Percentiles rank a stretch among this genome's conserved stretches.
Evolutionary conservation across 2,329 filamentous ascomycete genomes (phyloP).

Genomic region (Rhynchosporium graminicola): DNA sequence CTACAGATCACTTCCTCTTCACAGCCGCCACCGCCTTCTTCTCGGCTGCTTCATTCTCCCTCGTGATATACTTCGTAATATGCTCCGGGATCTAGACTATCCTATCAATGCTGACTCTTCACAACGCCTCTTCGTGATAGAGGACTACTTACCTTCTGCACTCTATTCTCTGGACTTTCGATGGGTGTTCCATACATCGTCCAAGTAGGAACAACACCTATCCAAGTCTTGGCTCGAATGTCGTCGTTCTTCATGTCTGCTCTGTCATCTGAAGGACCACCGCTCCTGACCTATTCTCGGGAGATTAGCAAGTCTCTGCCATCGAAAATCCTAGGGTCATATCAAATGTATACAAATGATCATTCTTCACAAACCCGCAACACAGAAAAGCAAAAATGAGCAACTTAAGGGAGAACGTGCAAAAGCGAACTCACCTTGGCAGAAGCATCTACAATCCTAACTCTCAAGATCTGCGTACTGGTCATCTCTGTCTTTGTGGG

Average conservation of each 20-base stretch:
- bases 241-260: constrained; percentile 49
- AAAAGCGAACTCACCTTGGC: constrained; percentile 58
- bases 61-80: constrained; percentile 53
- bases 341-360: no score
- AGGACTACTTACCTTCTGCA: constrained; percentile 39
- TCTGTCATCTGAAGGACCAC: constrained; percentile 40
- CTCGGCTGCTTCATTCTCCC: constrained; percentile 48
- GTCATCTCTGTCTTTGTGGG: constrained; percentile 74
- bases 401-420: background rate
- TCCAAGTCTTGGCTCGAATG: constrained; percentile 51
- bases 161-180: constrained; percentile 27
- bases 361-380: background rate
- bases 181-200: constrained; percentile 53
- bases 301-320: background rate
- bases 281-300: constrained; percentile 3
- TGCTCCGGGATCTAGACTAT: constrained; percentile 44
- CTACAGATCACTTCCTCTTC: constrained; percentile 24
- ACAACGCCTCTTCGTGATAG: background rate
- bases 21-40: constrained; percentile 42
- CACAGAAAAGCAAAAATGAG: background rate
- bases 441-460: constrained; percentile 69
- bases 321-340: no score
- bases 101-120: constrained; percentile 39
- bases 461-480: constrained; percentile 70
- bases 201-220: constrained; percentile 63